These are phyloP conservation scores for Xerophyta viscosa DNA, from an alignment of 106 monocot genomes.

Conservation along the genomic window DNA sequence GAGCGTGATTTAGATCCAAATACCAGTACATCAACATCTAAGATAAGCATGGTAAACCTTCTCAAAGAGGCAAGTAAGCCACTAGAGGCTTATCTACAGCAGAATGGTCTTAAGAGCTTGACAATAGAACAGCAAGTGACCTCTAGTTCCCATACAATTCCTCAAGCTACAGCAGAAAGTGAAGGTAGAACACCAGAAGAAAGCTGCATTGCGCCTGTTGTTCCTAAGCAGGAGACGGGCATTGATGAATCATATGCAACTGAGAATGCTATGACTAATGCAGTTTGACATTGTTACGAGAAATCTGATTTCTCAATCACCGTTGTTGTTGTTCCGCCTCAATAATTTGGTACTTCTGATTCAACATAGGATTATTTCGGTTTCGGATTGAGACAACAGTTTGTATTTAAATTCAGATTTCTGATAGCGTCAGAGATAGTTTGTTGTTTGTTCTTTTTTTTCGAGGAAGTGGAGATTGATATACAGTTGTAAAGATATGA, in stretches of 20 bases:
- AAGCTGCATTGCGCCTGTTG: slow-evolving; percentile 5
- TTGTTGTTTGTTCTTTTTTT: too few species aligned
- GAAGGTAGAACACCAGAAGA: slow-evolving; percentile 25
- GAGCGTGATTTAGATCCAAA: slow-evolving; percentile 16
- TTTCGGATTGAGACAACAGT: too few species aligned
- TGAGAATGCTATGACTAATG: slow-evolving; percentile 17
- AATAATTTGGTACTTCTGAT: too few species aligned
- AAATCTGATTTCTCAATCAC: too few species aligned
- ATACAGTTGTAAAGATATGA: too few species aligned
- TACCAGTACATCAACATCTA: slow-evolving; percentile 6
- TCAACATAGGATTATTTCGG: too few species aligned
- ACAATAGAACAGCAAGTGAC: slow-evolving; percentile 36
- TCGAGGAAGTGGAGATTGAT: too few species aligned
- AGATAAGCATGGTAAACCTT: slow-evolving; percentile 58
- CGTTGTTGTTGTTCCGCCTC: too few species aligned
- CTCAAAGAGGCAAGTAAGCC: slow-evolving; percentile 60
- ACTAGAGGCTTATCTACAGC: slow-evolving; percentile 65
- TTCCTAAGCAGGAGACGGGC: slow-evolving; percentile 24
- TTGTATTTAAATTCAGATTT: too few species aligned
- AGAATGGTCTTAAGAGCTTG: slow-evolving; percentile 51
- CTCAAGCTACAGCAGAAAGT: slow-evolving; percentile 20
- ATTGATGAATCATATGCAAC: slow-evolving; percentile 22
- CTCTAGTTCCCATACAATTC: slow-evolving; percentile 24
- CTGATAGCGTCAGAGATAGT: too few species aligned
- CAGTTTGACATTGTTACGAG: too few species aligned